Base-by-base conservation (phyloP, 2,329 filamentous ascomycete genomes). In the Fusarium nisikadoi region DNA sequence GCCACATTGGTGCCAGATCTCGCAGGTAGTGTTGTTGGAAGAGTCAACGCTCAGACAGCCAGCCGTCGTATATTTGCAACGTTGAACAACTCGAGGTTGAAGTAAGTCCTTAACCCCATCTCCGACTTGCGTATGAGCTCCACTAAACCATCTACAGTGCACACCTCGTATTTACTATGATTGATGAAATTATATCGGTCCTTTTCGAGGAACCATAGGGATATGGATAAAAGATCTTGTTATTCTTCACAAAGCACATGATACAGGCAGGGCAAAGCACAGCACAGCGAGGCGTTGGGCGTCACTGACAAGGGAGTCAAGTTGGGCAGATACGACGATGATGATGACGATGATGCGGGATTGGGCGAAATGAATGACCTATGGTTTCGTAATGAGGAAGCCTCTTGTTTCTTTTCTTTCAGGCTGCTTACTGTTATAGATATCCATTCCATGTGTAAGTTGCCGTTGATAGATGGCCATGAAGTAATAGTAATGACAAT, bases 1-100 rank as follows among this genome's bases (percentile, higher is more conserved):
- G 94, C 93, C 14, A 97, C 94, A 14, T 87, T 99, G 54, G 87
- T 99, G 25, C 96, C 96, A 5, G 96, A 99, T 80, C 80, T 99
- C 62, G 95, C 94, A 13, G 94, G 92, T 12, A 97, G 93, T 81
- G 97, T 99, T 11, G 97, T 99, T 20, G 96, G 96, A 8, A 89
- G 94, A 77, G 89, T 92, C 46, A 99, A 99, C 83, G 96, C 97
- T 20, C 93, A 97, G 80, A 92, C 92, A 62, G 96, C 96, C 27
- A 95, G 94, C 71, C 89, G 95, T 75, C 92, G 95, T 77, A 89
- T 98, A 52, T 94, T 97, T 84, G 95, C 94, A 14, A 94, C 93
- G 49, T 85, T 98, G 75, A 99, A 99, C 81, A 99, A 98, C 82
- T 88, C 90, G 65, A 88, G 94, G 72, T 85, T 99, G 74, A 98